Conservation (phyloP, 345 rosid species). For the Salix suchowensis region DNA sequence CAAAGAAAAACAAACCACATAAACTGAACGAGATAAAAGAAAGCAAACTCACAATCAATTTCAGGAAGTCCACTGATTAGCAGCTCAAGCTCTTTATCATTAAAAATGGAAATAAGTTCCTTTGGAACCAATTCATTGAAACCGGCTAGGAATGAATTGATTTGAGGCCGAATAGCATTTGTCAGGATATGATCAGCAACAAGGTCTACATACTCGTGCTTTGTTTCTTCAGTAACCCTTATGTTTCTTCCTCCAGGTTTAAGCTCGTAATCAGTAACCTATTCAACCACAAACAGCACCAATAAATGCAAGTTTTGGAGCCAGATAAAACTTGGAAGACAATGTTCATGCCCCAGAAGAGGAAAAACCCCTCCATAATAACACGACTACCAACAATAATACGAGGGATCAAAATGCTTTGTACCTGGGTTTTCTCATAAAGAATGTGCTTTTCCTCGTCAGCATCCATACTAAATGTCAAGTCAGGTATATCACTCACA, state of each 20-base stretch:
- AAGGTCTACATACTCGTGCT: slow-evolving; percentile 95
- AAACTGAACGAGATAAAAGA: slow-evolving; percentile 1
- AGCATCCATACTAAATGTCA: slow-evolving; percentile 97
- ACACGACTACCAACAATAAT: background rate
- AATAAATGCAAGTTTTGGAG: background rate
- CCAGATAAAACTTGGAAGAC: background rate
- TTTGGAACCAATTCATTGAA: slow-evolving; percentile 72
- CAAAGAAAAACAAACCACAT: slow-evolving; percentile 9
- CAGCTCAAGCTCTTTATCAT: slow-evolving; percentile 98
- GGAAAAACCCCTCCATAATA: background rate
- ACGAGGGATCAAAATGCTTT: background rate
- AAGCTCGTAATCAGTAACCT: slow-evolving; percentile 98
- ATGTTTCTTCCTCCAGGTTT: slow-evolving; percentile 94
- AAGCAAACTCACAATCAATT: slow-evolving; percentile 75
- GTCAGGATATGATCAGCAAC: slow-evolving; percentile 94
- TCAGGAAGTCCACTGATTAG: slow-evolving; percentile 99
- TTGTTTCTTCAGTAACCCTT: slow-evolving; percentile 94
- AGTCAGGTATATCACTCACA: slow-evolving; percentile 72
- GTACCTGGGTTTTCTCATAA: slow-evolving; percentile 90
- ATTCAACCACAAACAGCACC: slow-evolving; percentile 22
- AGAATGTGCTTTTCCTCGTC: slow-evolving; percentile 96
- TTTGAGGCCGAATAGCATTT: slow-evolving; percentile 95
- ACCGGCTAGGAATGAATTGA: slow-evolving; percentile 82
- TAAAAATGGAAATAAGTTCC: slow-evolving; percentile 81
- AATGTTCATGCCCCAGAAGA: background rate